Evolutionary conservation across 176 grass and related monocot species (phyloP).

Genomic region (Carex myosuroides): DNA sequence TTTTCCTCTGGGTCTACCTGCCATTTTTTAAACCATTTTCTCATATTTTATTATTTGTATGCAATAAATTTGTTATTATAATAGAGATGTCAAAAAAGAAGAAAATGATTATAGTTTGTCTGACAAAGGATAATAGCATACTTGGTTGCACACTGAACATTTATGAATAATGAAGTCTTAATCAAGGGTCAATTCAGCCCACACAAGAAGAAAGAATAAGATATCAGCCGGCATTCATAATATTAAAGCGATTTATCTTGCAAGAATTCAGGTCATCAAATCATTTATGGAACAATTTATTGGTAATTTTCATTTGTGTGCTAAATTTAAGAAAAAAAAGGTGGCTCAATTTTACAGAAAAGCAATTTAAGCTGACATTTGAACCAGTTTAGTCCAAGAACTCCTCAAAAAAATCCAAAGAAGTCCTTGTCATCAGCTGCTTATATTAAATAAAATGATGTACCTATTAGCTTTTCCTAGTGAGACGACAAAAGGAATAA

Average conservation of each 20-base stretch:
- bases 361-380: conserved; percentile 2
- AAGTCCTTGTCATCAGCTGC: not conserved
- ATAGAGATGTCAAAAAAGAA: not conserved
- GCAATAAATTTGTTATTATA: not conserved
- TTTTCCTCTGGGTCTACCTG: conserved; percentile 93
- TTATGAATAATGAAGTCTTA: not conserved
- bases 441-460: not conserved
- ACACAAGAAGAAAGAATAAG: not conserved
- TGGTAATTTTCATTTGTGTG: not conserved
- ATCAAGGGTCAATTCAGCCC: not conserved
- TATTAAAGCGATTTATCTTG: not conserved
- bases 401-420: not conserved
- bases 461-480: not conserved
- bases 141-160: not conserved
- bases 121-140: not conserved
- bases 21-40: not conserved
- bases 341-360: not conserved
- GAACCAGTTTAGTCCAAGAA: not conserved
- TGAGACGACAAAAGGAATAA: not conserved
- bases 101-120: not conserved
- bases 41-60: not conserved
- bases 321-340: not conserved
- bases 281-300: not conserved
- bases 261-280: not conserved
- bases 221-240: not conserved